These are phyloP conservation scores for Barnettozyma sp. DNA, from an alignment of 805 yeast genomes.

Conservation along the genomic window DNA sequence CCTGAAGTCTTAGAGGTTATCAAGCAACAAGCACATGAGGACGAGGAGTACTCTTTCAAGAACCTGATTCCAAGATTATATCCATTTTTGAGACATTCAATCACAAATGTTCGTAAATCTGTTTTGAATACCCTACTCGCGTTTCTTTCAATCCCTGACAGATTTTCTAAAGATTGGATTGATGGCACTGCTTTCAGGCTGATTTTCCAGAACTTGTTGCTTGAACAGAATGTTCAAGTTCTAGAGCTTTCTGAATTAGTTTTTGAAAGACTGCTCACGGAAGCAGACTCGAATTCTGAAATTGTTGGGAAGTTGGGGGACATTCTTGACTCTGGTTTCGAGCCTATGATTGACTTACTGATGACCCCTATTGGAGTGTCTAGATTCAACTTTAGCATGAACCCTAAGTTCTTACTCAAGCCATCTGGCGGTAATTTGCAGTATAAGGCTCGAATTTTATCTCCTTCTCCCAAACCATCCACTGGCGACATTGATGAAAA, in stretches of 20 bases:
- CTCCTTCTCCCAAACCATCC: neutral
- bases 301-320: conserved; percentile 15
- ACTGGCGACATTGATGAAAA: conserved; percentile 15
- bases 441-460: conserved; percentile 4
- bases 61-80: conserved; percentile 81
- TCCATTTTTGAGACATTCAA: conserved; percentile 91
- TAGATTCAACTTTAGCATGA: conserved; percentile 82
- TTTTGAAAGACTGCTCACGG: conserved; percentile 47
- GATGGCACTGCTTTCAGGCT: conserved; percentile 67
- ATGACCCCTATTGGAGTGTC: conserved; percentile 96
- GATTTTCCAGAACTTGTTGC: conserved; percentile 76
- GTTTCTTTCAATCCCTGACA: conserved; percentile 55
- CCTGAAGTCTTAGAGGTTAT: conserved; percentile 67
- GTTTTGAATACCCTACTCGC: conserved; percentile 76
- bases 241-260: conserved; percentile 55
- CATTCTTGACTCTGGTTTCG: conserved; percentile 48
- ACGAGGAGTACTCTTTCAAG: conserved; percentile 55
- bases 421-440: conserved; percentile 55
- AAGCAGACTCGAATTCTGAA: conserved; percentile 31
- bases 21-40: conserved; percentile 49
- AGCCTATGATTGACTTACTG: conserved; percentile 55
- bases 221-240: conserved; percentile 81
- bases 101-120: conserved; percentile 82
- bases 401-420: conserved; percentile 60
- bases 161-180: conserved; percentile 61